Evolutionary conservation across 441 rosid species (phyloP).

Genomic region (Brassica balearica): DNA sequence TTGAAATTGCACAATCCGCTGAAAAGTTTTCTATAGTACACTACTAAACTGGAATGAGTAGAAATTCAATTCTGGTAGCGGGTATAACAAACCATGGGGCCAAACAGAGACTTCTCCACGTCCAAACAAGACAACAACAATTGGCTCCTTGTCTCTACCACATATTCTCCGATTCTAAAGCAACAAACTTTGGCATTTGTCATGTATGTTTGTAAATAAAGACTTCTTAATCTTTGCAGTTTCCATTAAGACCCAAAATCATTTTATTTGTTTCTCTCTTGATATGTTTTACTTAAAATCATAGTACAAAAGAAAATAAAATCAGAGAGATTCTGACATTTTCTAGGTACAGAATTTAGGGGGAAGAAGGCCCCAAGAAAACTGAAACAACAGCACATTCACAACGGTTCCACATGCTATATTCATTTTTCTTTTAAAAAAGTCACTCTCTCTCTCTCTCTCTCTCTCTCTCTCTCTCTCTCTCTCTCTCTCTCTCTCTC

Average conservation of each 20-base stretch:
- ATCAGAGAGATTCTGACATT: constrained; percentile 42
- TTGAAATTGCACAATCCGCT: constrained; percentile 1
- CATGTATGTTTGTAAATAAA: not conserved
- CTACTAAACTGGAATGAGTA: constrained; percentile 4
- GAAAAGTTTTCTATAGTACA: not conserved
- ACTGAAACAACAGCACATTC: constrained; percentile 31
- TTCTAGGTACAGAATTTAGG: constrained; percentile 20
- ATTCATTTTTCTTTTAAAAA: not conserved
- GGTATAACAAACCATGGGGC: constrained; percentile 39
- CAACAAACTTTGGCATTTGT: constrained; percentile 34
- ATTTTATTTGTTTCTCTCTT: not conserved
- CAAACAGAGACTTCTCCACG: constrained; percentile 25
- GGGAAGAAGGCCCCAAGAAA: constrained; percentile 38
- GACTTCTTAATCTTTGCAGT: not conserved
- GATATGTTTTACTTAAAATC: not conserved
- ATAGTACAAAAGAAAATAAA: not conserved
- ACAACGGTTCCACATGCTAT: constrained; percentile 30
- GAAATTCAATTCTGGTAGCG: constrained; percentile 2
- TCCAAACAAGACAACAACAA: constrained; percentile 32
- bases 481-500: no score
- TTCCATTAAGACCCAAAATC: not conserved
- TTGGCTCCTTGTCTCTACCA: constrained; percentile 26
- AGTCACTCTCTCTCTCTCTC: not conserved
- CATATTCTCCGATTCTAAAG: constrained; percentile 43
- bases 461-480: no score